These are phyloP conservation scores for Pachyrhizus erosus DNA, from an alignment of 306 rosid genomes.

Conservation along the genomic window DNA sequence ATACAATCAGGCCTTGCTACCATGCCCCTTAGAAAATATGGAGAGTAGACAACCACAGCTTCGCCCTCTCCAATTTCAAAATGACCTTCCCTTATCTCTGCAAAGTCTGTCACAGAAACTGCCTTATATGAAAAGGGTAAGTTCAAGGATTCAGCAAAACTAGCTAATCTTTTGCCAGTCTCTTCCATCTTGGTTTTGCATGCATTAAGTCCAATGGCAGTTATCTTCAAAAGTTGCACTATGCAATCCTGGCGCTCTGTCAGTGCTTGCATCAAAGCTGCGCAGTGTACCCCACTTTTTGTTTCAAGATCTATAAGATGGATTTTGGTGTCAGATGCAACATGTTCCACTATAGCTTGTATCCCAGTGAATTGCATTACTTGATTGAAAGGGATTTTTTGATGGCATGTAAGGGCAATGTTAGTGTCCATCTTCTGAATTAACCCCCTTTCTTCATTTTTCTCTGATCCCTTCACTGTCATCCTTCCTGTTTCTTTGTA, in stretches of 20 bases:
- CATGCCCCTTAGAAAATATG: conserved; percentile 55
- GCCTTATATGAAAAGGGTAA: conserved; percentile 62
- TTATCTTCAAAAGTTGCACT: conserved; percentile 58
- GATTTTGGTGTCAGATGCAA: conserved; percentile 51
- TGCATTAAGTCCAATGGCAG: conserved; percentile 54
- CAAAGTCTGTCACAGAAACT: conserved; percentile 55
- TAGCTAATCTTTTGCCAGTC: conserved; percentile 58
- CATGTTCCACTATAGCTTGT: conserved; percentile 71
- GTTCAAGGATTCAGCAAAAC: conserved; percentile 67
- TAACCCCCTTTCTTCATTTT: conserved; percentile 18
- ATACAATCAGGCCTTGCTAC: conserved; percentile 57
- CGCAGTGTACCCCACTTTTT: conserved; percentile 63
- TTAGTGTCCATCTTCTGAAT: conserved; percentile 27
- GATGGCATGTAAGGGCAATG: conserved; percentile 39
- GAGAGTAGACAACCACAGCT: conserved; percentile 60
- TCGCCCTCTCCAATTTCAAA: conserved; percentile 61
- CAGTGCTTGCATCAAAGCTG: conserved; percentile 68
- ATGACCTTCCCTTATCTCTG: conserved; percentile 52
- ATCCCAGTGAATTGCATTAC: conserved; percentile 57
- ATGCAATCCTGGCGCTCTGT: conserved; percentile 49
- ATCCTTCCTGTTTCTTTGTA: conserved; percentile 54
- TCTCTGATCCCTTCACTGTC: not conserved
- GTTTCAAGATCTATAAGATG: conserved; percentile 72
- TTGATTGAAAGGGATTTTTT: conserved; percentile 63
- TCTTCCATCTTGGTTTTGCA: conserved; percentile 43